Evolutionary conservation across 805 yeast genomes (phyloP).

Genomic region (Lipomyces spencermartinsiae): DNA sequence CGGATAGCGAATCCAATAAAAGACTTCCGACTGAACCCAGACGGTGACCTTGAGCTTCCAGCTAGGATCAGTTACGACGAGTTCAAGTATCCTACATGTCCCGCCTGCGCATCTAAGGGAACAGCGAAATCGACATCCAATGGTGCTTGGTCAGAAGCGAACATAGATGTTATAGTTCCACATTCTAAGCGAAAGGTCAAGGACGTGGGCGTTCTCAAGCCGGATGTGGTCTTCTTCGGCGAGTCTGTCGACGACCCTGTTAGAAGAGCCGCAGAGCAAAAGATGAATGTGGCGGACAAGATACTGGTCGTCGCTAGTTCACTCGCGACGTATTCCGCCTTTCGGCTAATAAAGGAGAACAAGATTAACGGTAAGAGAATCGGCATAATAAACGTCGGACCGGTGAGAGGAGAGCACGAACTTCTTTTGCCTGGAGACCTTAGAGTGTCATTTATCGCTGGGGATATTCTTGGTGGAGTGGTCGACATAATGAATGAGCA

Average conservation of each 20-base stretch:
- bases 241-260: constrained; percentile 39
- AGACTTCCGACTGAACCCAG: constrained; percentile 37
- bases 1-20: constrained; percentile 27
- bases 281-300: constrained; percentile 34
- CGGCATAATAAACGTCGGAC: constrained; percentile 40
- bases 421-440: constrained; percentile 32
- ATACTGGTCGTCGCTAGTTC: constrained; percentile 41
- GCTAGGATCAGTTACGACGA: constrained; percentile 32
- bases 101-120: constrained; percentile 29
- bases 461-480: constrained; percentile 31
- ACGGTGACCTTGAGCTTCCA: constrained; percentile 42
- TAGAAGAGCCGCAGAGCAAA: constrained; percentile 33
- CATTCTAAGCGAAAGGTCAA: constrained; percentile 26
- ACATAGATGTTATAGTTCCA: constrained; percentile 17
- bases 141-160: constrained; percentile 25
- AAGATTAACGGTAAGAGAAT: constrained; percentile 36
- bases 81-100: constrained; percentile 42
- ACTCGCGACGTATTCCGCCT: constrained; percentile 43
- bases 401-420: constrained; percentile 41
- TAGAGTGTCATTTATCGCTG: constrained; percentile 34
- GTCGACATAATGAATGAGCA: constrained; percentile 16
- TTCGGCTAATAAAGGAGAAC: constrained; percentile 38
- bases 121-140: constrained; percentile 13
- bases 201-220: constrained; percentile 41
- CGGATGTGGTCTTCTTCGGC: constrained; percentile 42